Base-by-base conservation (phyloP, 2,329 filamentous ascomycete genomes). In the Coniochaeta prunicola region DNA sequence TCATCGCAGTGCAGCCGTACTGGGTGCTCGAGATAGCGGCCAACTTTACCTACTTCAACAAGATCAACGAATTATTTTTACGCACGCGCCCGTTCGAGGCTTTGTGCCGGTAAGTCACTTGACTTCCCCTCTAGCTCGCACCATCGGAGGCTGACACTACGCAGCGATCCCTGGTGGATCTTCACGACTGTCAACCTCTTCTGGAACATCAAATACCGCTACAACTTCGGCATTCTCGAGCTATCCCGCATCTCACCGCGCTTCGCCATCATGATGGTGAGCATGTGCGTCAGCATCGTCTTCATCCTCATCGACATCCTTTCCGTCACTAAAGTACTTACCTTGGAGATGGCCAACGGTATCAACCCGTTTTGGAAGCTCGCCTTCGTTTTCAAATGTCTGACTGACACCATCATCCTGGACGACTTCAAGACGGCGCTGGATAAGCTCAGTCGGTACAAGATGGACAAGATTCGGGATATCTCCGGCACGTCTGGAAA, bases 161-260 rank as follows among this genome's bases (percentile, higher is more conserved):
- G 10, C 33, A 80, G 79, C 10, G 85, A 88, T 62, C 85, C 85
- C 0, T 88, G 85, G 85, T 88, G 85, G 85, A 79, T 88, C 19
- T 84, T 85, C 63, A 86, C 84, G 0, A 81, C 79, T 1, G 64
- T 78, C 60, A 82, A 76, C 24, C 73, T 89, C 3, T 81, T 87
- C 67, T 86, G 79, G 74, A 84, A 84, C 53, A 86, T 88, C 67
- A 84, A 83, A 60, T 77, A 74, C 30, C 78, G 82, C 48, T 88
- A 88, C 69, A 80, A 83, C 53, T 81, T 88, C 62, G 76, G 77
- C 2, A 70, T 83, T 33, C 65, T 76, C 50, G 82, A 87, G 60
- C 78, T 88, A 24, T 73, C 87, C 56, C 74, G 76, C 4, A 79
- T 85, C 7, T 86, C 83, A 2, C 85, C 85, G 1, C 83, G 85